Percentiles rank a stretch among this genome's conserved stretches.
phyloP scores from a whole-genome alignment of 371 early-diverging fungal genomes.

The Mucor mucedo region DNA sequence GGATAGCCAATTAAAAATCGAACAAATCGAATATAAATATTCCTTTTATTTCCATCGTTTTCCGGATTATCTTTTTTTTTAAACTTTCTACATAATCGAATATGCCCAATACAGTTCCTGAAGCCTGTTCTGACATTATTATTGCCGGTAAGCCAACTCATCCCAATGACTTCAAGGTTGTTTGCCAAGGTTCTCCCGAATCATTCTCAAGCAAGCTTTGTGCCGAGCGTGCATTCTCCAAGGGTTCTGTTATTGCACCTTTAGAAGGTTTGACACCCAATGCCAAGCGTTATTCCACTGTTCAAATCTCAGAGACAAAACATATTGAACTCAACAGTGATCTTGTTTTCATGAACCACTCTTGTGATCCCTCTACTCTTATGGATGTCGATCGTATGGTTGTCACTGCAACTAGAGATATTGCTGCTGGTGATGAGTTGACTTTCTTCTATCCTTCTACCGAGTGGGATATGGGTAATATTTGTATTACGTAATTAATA shows the following conservation, averaged over 20 bases:
- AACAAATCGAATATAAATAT: not conserved
- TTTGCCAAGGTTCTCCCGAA: constrained; percentile 57
- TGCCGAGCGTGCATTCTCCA: constrained; percentile 48
- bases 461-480: constrained; percentile 84
- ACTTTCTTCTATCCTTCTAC: constrained; percentile 86
- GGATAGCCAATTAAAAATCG: constrained; percentile 8
- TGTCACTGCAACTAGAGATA: constrained; percentile 62
- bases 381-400: constrained; percentile 60
- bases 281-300: constrained; percentile 66
- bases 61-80: not conserved
- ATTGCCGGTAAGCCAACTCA: constrained; percentile 44
- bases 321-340: constrained; percentile 80
- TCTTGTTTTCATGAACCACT: constrained; percentile 58
- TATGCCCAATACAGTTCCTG: constrained; percentile 26
- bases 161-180: constrained; percentile 55
- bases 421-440: constrained; percentile 69
- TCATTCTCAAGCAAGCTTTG: constrained; percentile 61
- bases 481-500: not conserved
- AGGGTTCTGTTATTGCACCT: constrained; percentile 60
- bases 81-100: not conserved
- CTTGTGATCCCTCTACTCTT: constrained; percentile 62
- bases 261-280: constrained; percentile 61
- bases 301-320: constrained; percentile 62
- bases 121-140: constrained; percentile 9
- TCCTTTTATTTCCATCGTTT: constrained; percentile 2